Percentiles rank a stretch among this genome's conserved stretches.
Conservation (phyloP, 2,329 filamentous ascomycete genomes). For the Didymella pinodella region DNA sequence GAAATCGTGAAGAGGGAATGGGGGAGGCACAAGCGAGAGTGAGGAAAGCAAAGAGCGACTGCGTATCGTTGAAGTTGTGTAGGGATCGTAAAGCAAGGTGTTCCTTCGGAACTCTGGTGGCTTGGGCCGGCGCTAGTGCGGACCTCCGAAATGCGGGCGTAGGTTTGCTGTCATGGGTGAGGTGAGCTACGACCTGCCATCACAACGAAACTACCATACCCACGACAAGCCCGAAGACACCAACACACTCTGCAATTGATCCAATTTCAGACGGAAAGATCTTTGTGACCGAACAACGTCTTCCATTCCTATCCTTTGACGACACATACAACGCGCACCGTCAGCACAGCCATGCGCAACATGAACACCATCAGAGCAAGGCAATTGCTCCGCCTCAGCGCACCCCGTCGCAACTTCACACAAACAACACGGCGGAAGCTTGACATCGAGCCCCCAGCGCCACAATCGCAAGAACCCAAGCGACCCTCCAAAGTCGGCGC, state of each 20-base stretch:
- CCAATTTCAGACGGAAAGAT: neutral
- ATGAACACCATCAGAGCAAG: constrained; percentile 7
- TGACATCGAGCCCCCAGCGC: constrained; percentile 12
- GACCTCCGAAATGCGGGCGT: constrained; percentile 20
- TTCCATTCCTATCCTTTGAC: neutral
- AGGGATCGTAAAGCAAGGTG: constrained; percentile 45
- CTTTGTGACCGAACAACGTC: neutral
- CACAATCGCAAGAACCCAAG: constrained; percentile 48
- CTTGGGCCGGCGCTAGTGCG: constrained; percentile 30
- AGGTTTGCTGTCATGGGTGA: constrained; percentile 27
- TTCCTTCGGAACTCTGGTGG: constrained; percentile 33
- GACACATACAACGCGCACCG: neutral
- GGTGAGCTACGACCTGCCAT: neutral
- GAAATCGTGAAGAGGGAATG: neutral
- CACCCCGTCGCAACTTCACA: constrained; percentile 4
- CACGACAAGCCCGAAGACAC: neutral
- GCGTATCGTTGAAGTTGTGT: constrained; percentile 1
- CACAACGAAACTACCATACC: neutral
- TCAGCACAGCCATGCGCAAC: neutral
- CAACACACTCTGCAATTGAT: neutral
- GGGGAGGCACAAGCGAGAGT: neutral
- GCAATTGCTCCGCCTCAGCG: constrained; percentile 8
- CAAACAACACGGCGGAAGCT: constrained; percentile 6
- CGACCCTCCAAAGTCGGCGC: constrained; percentile 48
- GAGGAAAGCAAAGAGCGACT: constrained; percentile 10